A percentile compares a stretch with the other conserved stretches of the same genome.
Evolutionary conservation across 495 filamentous ascomycete genomes (phyloP).

Genomic region (Hypoxylon crocopeplum): DNA sequence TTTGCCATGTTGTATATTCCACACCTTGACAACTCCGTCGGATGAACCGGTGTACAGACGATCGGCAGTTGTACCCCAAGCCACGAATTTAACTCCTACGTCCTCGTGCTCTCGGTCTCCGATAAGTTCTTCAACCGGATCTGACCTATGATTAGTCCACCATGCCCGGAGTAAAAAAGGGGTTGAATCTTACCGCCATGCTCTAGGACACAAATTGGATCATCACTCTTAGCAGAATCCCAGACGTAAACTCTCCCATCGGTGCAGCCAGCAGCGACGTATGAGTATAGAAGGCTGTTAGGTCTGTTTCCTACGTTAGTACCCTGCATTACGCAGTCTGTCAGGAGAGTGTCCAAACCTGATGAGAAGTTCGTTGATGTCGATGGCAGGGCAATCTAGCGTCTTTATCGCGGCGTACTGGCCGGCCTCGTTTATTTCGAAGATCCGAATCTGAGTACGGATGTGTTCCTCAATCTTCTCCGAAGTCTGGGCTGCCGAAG

Average conservation of each 20-base stretch:
- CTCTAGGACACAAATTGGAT: conserved; percentile 67
- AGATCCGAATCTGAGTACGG: conserved; percentile 60
- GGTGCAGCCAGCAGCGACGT: conserved; percentile 84
- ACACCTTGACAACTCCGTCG: conserved; percentile 85
- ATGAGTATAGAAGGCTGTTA: conserved; percentile 53
- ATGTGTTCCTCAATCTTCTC: conserved; percentile 49
- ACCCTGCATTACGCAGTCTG: conserved; percentile 49
- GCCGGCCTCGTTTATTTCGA: conserved; percentile 37
- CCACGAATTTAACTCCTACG: conserved; percentile 78
- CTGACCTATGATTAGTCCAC: conserved; percentile 32
- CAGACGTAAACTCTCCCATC: conserved; percentile 84
- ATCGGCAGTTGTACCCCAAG: conserved; percentile 75
- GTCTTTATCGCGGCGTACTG: conserved; percentile 49
- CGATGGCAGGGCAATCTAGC: conserved; percentile 75
- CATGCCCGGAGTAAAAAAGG: background rate
- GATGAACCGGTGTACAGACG: conserved; percentile 89
- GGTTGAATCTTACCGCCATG: conserved; percentile 61
- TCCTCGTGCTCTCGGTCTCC: conserved; percentile 72
- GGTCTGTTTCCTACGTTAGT: conserved; percentile 49
- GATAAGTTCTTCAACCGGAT: conserved; percentile 67
- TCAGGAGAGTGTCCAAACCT: conserved; percentile 53
- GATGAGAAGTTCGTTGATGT: conserved; percentile 85
- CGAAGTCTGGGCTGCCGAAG: conserved; percentile 56
- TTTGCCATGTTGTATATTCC: conserved; percentile 69
- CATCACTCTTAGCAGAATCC: conserved; percentile 68